A percentile compares a stretch with the other conserved stretches of the same genome.
Conservation (phyloP, 306 rosid species). For the Trifolium dubium region DNA sequence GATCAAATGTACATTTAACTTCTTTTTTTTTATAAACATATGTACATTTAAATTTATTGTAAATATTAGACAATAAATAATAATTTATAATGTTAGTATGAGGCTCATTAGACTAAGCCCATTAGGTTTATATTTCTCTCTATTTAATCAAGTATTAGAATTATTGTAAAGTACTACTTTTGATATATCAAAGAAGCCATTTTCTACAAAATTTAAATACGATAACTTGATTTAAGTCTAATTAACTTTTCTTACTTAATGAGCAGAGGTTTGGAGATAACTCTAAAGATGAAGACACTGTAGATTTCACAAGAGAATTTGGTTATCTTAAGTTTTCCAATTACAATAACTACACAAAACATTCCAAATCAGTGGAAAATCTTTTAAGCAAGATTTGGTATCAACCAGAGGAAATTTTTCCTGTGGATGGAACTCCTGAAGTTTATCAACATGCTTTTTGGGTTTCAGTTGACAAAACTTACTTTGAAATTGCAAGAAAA, state of each 20-base stretch:
- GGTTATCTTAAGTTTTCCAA: conserved; percentile 58
- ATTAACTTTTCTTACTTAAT: conserved; percentile 9
- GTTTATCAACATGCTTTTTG: conserved; percentile 64
- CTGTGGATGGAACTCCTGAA: conserved; percentile 68
- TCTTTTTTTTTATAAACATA: no score
- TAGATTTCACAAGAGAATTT: conserved; percentile 62
- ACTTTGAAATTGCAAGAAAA: conserved; percentile 50
- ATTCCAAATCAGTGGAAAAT: conserved; percentile 41
- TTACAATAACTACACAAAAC: conserved; percentile 49
- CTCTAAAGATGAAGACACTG: conserved; percentile 48
- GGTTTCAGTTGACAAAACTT: conserved; percentile 56
- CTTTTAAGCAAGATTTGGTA: conserved; percentile 72
- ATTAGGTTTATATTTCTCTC: no score
- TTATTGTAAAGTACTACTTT: no score
- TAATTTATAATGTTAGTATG: no score
- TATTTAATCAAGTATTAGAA: no score
- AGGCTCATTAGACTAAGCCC: no score
- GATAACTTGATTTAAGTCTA: not conserved
- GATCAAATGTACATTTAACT: not conserved
- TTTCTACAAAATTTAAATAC: no score
- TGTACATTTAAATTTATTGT: no score
- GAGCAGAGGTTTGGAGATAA: conserved; percentile 68
- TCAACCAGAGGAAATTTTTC: conserved; percentile 67
- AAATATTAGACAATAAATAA: no score
- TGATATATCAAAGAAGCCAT: no score